phyloP scores from a whole-genome alignment of 306 rosid species.

The Lithocarpus polystachyus region DNA sequence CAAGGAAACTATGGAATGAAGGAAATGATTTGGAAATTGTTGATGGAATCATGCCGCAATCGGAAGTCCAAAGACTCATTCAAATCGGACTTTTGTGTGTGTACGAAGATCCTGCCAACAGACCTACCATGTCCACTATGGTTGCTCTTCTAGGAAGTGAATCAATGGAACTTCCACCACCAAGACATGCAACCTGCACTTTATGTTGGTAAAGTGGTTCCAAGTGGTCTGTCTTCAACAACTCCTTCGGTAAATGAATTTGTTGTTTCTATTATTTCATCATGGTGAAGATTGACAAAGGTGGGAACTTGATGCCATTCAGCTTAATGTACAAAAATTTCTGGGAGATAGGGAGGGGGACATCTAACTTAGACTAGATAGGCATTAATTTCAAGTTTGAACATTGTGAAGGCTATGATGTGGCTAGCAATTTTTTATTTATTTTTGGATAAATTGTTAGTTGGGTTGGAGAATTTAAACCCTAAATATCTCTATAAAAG shows the following conservation, averaged over 20 bases:
- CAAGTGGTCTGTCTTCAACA: constrained; percentile 20
- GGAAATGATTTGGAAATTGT: constrained; percentile 29
- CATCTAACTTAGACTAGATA: too few species aligned
- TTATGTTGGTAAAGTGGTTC: constrained; percentile 22
- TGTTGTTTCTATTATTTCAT: constrained; percentile 23
- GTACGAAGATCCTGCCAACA: constrained; percentile 45
- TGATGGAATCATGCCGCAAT: constrained; percentile 15
- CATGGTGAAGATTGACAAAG: constrained; percentile 5
- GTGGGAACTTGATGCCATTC: too few species aligned
- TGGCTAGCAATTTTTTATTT: too few species aligned
- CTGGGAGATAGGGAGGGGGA: too few species aligned
- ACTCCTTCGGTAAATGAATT: constrained; percentile 25
- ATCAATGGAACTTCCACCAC: constrained; percentile 34
- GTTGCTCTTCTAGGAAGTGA: constrained; percentile 43
- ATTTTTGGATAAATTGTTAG: too few species aligned
- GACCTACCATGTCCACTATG: constrained; percentile 51
- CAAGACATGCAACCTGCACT: constrained; percentile 48
- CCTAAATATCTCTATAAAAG: too few species aligned
- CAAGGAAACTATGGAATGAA: constrained; percentile 54
- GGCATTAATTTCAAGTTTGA: too few species aligned
- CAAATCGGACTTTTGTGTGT: constrained; percentile 56
- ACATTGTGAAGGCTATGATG: too few species aligned
- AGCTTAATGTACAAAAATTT: too few species aligned
- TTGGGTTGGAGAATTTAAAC: too few species aligned
- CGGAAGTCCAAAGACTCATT: constrained; percentile 36